Percentiles rank a stretch among this genome's conserved stretches.
These are phyloP conservation scores for Penicillium sclerotigenum DNA, from an alignment of 2,329 filamentous ascomycete genomes.

Conservation along the genomic window DNA sequence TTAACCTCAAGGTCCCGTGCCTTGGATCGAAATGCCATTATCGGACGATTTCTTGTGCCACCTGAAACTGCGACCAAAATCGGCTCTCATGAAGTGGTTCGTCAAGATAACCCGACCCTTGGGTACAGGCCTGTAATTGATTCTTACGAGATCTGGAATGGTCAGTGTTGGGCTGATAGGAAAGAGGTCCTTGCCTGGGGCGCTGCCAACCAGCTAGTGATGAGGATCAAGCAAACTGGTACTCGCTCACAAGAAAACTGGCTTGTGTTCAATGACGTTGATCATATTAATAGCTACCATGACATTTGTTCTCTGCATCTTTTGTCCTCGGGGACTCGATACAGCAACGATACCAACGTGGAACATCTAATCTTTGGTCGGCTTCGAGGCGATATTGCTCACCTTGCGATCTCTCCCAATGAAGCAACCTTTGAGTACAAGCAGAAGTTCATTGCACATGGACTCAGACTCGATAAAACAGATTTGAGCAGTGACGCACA, in stretches of 20 bases:
- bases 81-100: slow-evolving; percentile 33
- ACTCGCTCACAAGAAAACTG: slow-evolving; percentile 39
- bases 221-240: slow-evolving; percentile 50
- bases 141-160: slow-evolving; percentile 54
- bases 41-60: slow-evolving; percentile 53
- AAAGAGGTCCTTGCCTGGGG: slow-evolving; percentile 60
- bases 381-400: slow-evolving; percentile 52
- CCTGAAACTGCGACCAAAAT: slow-evolving; percentile 41
- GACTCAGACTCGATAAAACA: slow-evolving; percentile 47
- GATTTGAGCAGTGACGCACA: slow-evolving; percentile 43
- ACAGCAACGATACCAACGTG: slow-evolving; percentile 33
- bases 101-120: slow-evolving; percentile 50
- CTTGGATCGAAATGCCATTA: slow-evolving; percentile 55
- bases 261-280: slow-evolving; percentile 52
- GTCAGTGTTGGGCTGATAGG: slow-evolving; percentile 47
- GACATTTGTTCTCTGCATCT: slow-evolving; percentile 59
- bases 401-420: slow-evolving; percentile 37
- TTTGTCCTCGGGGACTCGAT: slow-evolving; percentile 41
- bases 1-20: slow-evolving; percentile 57
- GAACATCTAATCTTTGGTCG: slow-evolving; percentile 56
- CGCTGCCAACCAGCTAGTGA: slow-evolving; percentile 55
- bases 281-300: slow-evolving; percentile 53
- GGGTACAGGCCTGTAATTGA: slow-evolving; percentile 60
- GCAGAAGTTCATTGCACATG: slow-evolving; percentile 46
- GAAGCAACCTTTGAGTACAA: slow-evolving; percentile 30